A percentile compares a stretch with the other conserved stretches of the same genome.
These are phyloP conservation scores for Dillenia turbinata DNA, from an alignment of 164 flowering plant species.

Conservation along the genomic window DNA sequence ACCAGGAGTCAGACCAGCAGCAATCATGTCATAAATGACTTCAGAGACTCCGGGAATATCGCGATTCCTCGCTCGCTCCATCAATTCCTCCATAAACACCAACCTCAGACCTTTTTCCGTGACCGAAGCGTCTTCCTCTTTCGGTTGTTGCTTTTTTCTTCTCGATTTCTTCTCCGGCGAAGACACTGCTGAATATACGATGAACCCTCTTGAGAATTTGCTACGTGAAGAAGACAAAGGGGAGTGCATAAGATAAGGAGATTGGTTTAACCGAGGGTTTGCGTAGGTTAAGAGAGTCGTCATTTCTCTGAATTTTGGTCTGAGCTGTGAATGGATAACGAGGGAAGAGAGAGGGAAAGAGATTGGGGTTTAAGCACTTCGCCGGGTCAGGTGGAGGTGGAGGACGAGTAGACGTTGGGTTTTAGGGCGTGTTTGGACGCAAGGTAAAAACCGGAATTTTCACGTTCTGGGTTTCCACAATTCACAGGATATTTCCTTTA, in stretches of 20 bases:
- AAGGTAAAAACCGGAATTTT: too few species aligned
- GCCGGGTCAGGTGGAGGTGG: too few species aligned
- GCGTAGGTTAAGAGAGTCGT: conserved; percentile 16
- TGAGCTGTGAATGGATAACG: too few species aligned
- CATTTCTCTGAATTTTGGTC: conserved; percentile 5
- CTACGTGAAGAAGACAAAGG: conserved; percentile 1
- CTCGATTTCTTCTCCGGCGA: conserved; percentile 23
- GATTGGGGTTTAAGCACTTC: too few species aligned
- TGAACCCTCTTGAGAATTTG: conserved; percentile 4
- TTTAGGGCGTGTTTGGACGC: too few species aligned
- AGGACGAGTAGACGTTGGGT: too few species aligned
- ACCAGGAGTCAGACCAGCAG: conserved; percentile 84
- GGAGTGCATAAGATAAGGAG: conserved; percentile 10
- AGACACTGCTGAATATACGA: conserved; percentile 20
- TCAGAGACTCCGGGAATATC: conserved; percentile 61
- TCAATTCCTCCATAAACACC: conserved; percentile 90
- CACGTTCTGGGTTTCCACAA: too few species aligned
- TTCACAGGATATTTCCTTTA: too few species aligned
- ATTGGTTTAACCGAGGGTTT: neutral
- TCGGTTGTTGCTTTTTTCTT: conserved; percentile 22
- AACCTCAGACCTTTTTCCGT: conserved; percentile 69
- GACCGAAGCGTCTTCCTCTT: conserved; percentile 33
- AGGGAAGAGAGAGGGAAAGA: too few species aligned
- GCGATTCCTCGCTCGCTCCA: conserved; percentile 58
- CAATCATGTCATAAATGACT: conserved; percentile 86